Conservation (phyloP, 352 stramenopile species). For the Globisporangium yorkense region DNA sequence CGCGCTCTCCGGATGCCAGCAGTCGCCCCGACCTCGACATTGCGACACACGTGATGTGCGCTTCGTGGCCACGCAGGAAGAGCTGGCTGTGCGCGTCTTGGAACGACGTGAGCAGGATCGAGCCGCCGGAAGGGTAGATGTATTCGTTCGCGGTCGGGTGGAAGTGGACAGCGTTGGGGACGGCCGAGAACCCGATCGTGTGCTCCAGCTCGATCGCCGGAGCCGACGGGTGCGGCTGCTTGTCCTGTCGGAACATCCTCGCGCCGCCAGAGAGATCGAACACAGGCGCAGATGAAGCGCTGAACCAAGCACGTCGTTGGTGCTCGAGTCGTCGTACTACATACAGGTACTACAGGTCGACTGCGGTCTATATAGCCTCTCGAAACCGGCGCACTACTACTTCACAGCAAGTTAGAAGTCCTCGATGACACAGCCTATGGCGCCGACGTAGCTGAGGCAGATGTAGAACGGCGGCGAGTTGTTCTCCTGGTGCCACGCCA, state of each 20-base stretch:
- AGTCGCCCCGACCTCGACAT: constrained; percentile 72
- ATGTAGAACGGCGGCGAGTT: constrained; percentile 55
- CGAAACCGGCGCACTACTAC: background rate
- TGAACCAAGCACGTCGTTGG: constrained; percentile 4
- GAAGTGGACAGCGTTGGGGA: constrained; percentile 82
- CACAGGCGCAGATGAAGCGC: constrained; percentile 1
- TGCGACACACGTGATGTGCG: constrained; percentile 70
- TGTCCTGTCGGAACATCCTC: background rate
- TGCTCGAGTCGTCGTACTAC: background rate
- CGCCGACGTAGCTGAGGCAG: constrained; percentile 70
- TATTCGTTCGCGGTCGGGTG: constrained; percentile 79
- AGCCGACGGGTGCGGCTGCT: constrained; percentile 1
- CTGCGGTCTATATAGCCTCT: background rate
- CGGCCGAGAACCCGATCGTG: constrained; percentile 87
- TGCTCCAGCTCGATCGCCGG: constrained; percentile 86
- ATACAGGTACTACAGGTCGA: too few relatives aligned
- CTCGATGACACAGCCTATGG: background rate
- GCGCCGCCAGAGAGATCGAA: background rate
- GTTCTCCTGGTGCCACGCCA: constrained; percentile 36
- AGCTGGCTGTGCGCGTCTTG: constrained; percentile 76
- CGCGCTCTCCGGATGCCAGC: constrained; percentile 82
- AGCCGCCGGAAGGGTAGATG: constrained; percentile 85
- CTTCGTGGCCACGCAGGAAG: constrained; percentile 83
- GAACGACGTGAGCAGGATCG: constrained; percentile 72
- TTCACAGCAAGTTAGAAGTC: background rate